These are phyloP conservation scores for Trichophyton simii DNA, from an alignment of 2,329 filamentous ascomycete genomes.

Conservation along the genomic window DNA sequence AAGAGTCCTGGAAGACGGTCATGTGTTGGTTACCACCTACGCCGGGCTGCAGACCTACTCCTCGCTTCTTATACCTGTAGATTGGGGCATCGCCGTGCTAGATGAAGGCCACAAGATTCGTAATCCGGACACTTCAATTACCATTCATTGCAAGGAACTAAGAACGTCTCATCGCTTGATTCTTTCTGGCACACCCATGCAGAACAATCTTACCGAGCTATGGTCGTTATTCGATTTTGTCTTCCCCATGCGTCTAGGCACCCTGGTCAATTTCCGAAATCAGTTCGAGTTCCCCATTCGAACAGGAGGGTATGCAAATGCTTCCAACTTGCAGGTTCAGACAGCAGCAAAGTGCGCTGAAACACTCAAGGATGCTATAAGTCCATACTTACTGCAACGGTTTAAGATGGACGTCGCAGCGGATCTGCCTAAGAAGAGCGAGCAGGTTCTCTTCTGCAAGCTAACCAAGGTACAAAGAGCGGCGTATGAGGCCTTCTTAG, in stretches of 20 bases:
- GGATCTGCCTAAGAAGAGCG: constrained; percentile 87
- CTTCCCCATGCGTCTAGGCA: constrained; percentile 89
- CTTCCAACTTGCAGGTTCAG: constrained; percentile 85
- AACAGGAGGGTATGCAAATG: constrained; percentile 87
- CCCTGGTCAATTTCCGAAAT: constrained; percentile 74
- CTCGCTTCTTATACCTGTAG: constrained; percentile 63
- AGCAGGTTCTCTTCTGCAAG: constrained; percentile 93
- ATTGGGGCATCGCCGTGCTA: constrained; percentile 88
- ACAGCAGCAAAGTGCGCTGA: constrained; percentile 90
- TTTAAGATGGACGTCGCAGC: constrained; percentile 89
- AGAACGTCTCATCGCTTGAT: constrained; percentile 84
- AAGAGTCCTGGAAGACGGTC: constrained; percentile 68
- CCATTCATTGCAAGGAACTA: constrained; percentile 87
- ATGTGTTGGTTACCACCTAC: constrained; percentile 92
- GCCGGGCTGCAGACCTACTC: constrained; percentile 89
- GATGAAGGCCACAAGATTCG: constrained; percentile 98
- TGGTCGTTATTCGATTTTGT: constrained; percentile 98
- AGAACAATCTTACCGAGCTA: constrained; percentile 87
- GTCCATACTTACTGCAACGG: constrained; percentile 80
- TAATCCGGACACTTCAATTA: constrained; percentile 90
- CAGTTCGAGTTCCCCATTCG: constrained; percentile 92
- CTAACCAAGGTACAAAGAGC: constrained; percentile 66
- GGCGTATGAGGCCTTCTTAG: constrained; percentile 68
- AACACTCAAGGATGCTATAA: constrained; percentile 84
- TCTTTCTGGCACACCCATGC: constrained; percentile 90